Evolutionary conservation across 75 land plant species (phyloP).

Genomic region (Pseudotsuga menziesii): DNA sequence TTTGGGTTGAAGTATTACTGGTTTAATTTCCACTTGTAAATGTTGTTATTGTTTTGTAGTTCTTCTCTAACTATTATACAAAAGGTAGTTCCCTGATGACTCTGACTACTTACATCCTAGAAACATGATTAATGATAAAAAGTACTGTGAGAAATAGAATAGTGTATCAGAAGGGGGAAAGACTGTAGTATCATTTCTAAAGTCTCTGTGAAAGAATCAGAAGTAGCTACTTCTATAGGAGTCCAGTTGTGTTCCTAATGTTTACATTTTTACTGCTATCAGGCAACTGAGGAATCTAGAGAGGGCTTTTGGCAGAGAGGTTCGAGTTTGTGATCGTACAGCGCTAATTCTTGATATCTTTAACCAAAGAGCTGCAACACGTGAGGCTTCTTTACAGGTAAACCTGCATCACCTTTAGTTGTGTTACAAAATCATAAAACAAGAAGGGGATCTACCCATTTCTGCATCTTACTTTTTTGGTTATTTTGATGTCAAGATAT

Average conservation of each 20-base stretch:
- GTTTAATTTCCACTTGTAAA: too few relatives aligned
- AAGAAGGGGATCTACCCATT: neutral
- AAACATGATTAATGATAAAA: neutral
- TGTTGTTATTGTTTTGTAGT: too few relatives aligned
- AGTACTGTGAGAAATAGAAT: neutral
- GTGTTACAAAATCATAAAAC: neutral
- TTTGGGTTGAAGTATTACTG: too few relatives aligned
- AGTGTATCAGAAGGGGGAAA: neutral
- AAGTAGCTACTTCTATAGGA: neutral
- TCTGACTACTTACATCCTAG: too few relatives aligned
- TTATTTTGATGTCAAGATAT: neutral
- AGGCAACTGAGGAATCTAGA: conserved; percentile 94
- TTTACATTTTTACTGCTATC: neutral
- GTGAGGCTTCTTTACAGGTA: conserved; percentile 93
- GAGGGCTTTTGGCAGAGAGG: conserved; percentile 87
- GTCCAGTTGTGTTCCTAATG: neutral
- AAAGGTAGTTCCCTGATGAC: too few relatives aligned
- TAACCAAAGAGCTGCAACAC: conserved; percentile 93
- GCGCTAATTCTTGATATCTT: conserved; percentile 95
- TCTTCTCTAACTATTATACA: too few relatives aligned
- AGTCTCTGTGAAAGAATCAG: neutral
- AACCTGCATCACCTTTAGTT: neutral
- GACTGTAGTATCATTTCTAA: neutral
- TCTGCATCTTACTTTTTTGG: neutral
- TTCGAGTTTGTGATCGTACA: conserved; percentile 94